Evolutionary conservation across 371 early-diverging fungal genomes (phyloP), one percentile per base, ranked within the genome.

Genomic region (Lichtheimia ornata): DNA sequence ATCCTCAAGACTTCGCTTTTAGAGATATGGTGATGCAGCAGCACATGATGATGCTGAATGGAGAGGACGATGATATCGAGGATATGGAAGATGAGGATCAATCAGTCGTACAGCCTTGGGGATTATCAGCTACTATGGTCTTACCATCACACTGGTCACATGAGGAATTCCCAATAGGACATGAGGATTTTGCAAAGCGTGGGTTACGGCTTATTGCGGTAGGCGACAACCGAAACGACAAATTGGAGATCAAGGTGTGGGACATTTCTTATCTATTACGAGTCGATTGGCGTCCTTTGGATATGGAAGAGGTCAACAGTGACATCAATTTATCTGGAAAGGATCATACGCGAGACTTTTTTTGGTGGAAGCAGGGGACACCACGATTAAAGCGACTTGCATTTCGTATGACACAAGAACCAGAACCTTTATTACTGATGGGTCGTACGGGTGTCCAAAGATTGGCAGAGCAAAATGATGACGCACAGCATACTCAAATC

Each of bases 221-320:
- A 42, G 72, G 72, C 11, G 72, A 72, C 50, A 69, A 72, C 41
- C 62, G 60, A 20, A 50, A 50, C 4, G 73, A 71, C 35, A 68
- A 69, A 20, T 56, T 78, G 13, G 79, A 75, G 30, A 73, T 78
- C 62, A 74, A 75, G 53, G 72, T 78, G 0, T 78, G 79, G 79
- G 79, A 78, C 52, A 78, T 78, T 18, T 65, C 73, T 2, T 71
- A 73, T 53, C 25, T 78, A 5, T 53, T 78, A 22, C 53, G 45
- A 35, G 66, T 64, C 0, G 53, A 59, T 5, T 74, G 75, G 75
- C 50, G 67, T 7, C 77, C 74, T 0, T 57, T 72, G 18, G 47
- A 53, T 40, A 50, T n/a, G 44, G 59, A 47, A 22, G 47, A 50
- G 1, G 44, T 49, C 2, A 42, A 47, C 22, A 24, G 17, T n/a